phyloP scores from a whole-genome alignment of 768 basidiomycete genomes.

The Trametes cingulata region DNA sequence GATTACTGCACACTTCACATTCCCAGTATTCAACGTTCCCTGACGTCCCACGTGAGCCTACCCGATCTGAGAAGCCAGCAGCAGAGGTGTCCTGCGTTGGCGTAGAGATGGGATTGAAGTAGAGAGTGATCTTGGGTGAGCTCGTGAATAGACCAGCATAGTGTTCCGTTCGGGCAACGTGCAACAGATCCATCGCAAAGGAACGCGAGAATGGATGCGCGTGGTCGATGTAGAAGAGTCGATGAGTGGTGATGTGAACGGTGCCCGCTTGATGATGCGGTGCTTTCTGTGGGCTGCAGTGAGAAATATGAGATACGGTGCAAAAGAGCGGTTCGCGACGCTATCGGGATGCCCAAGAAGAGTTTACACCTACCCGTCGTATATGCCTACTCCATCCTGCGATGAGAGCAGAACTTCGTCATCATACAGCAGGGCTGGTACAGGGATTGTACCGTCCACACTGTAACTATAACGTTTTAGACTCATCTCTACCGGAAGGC shows the following conservation, averaged over 20 bases:
- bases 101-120: constrained; percentile 43
- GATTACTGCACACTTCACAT: constrained; percentile 86
- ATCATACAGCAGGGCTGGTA: constrained; percentile 72
- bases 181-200: constrained; percentile 64
- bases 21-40: constrained; percentile 62
- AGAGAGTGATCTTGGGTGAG: constrained; percentile 83
- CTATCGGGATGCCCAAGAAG: not conserved
- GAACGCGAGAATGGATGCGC: constrained; percentile 53
- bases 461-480: constrained; percentile 49
- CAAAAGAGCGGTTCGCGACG: not conserved
- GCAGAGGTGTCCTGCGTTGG: constrained; percentile 9
- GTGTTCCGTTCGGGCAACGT: constrained; percentile 76
- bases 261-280: constrained; percentile 76
- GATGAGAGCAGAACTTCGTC: constrained; percentile 76
- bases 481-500: constrained; percentile 9
- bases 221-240: constrained; percentile 78
- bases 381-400: constrained; percentile 85
- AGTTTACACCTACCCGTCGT: constrained; percentile 71
- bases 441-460: constrained; percentile 78
- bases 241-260: constrained; percentile 75
- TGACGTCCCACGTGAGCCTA: constrained; percentile 16
- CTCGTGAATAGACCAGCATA: constrained; percentile 91
- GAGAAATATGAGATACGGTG: constrained; percentile 28
- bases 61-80: not conserved
- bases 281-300: constrained; percentile 74